Percentiles rank a stretch among this genome's conserved stretches.
Conservation (phyloP, 2,329 filamentous ascomycete genomes). For the Microsporum audouinii region DNA sequence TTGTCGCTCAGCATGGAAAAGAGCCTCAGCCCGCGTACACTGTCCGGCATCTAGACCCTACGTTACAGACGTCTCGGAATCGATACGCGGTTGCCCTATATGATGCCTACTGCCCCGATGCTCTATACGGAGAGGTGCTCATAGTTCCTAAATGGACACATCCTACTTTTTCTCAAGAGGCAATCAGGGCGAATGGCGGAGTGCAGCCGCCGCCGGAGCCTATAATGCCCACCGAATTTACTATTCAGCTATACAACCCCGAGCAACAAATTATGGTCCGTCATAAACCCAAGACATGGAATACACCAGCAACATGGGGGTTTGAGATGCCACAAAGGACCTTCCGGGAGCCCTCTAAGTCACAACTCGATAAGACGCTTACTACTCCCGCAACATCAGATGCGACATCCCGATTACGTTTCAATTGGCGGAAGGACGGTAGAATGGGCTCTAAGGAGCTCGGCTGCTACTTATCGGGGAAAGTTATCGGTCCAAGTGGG, state of each 20-base stretch:
- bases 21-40: constrained; percentile 70
- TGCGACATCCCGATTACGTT: constrained; percentile 61
- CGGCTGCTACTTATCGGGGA: constrained; percentile 76
- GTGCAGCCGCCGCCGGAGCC: constrained; percentile 56
- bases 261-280: constrained; percentile 68
- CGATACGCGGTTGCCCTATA: constrained; percentile 78
- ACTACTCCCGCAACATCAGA: constrained; percentile 46
- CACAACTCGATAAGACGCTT: constrained; percentile 63
- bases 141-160: constrained; percentile 78
- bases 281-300: constrained; percentile 62
- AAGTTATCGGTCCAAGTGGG: constrained; percentile 49
- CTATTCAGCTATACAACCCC: constrained; percentile 86
- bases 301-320: constrained; percentile 69
- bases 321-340: constrained; percentile 83
- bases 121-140: constrained; percentile 78
- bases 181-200: constrained; percentile 59
- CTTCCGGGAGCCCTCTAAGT: constrained; percentile 69
- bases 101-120: constrained; percentile 66
- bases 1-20: constrained; percentile 58
- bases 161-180: constrained; percentile 67
- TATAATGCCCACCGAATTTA: constrained; percentile 64
- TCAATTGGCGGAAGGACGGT: constrained; percentile 82
- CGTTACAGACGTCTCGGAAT: constrained; percentile 58
- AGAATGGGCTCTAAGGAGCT: constrained; percentile 68
- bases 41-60: constrained; percentile 63